Conservation (phyloP, 352 stramenopile species). For the Nothophytophthora sp. region DNA sequence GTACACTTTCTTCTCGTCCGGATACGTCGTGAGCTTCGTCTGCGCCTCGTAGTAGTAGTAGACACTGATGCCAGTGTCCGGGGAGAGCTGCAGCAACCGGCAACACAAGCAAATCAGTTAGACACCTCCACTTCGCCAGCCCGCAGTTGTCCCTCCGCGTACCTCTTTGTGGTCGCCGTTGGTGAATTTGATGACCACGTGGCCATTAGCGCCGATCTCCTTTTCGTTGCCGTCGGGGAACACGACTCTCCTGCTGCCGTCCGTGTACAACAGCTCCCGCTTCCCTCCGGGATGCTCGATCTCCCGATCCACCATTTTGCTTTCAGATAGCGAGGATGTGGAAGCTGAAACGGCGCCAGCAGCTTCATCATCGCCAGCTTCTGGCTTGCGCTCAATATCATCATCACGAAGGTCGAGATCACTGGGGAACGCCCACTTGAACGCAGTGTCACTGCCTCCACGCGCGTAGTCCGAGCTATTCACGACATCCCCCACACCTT, state of each 20-base stretch:
- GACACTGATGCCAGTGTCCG: slow-evolving; percentile 86
- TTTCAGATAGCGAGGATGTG: slow-evolving; percentile 13
- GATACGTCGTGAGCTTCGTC: slow-evolving; percentile 94
- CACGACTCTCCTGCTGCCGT: slow-evolving; percentile 72
- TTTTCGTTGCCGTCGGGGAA: slow-evolving; percentile 95
- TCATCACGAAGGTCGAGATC: background rate
- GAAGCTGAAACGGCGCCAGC: slow-evolving; percentile 3
- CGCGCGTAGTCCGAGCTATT: background rate
- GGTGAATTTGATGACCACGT: slow-evolving; percentile 89
- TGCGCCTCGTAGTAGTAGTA: slow-evolving; percentile 95
- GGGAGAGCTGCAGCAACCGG: slow-evolving; percentile 40
- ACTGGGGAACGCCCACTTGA: slow-evolving; percentile 22
- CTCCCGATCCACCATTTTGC: slow-evolving; percentile 32
- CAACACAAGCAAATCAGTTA: slow-evolving; percentile 4
- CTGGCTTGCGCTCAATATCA: background rate
- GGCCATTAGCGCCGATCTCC: slow-evolving; percentile 89
- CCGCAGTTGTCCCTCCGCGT: background rate
- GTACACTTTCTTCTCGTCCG: slow-evolving; percentile 95
- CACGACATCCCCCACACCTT: background rate
- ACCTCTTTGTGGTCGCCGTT: slow-evolving; percentile 97
- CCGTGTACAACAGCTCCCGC: slow-evolving; percentile 54
- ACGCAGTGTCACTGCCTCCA: slow-evolving; percentile 4
- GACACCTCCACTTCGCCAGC: background rate
- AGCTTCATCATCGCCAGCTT: slow-evolving; percentile 2
- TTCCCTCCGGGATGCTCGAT: slow-evolving; percentile 61